Base-by-base conservation (phyloP, 306 rosid species). In the Sophora flavescens region DNA sequence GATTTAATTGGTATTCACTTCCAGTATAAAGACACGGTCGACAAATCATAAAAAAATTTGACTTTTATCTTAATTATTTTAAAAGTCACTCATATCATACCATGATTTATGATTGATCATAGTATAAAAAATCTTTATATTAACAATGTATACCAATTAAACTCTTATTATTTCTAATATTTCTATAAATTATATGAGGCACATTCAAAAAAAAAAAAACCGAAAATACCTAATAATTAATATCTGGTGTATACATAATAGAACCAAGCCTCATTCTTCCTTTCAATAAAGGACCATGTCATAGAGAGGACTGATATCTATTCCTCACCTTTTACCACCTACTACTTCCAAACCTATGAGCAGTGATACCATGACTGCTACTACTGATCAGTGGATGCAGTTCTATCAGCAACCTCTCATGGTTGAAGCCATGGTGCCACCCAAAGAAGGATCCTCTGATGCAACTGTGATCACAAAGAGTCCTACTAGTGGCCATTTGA, bases 361-460 rank as follows among this genome's bases (percentile, higher is more conserved):
- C 6, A 80, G 70, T 15, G 79, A 52, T 73, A 35, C 48, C 68
- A 47, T 64, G 78, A 73, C 63, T 28, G 44, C 87, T 26, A 79
- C 68, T 4, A 51, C 83, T 15, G 80, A 73, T 12, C 80, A 80
- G 38, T 84, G 91, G 91, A 53, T 74, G 84, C 85, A 83, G 14
- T 80, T 80, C 89, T 80, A 87, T 76, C 86, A 75, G n/a, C 82
- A 67, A 14, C 16, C 74, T 62, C 81, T 72, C 51, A 67, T 78
- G 73, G 75, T 81, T 59, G 44, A 6, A 22, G 53, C 28, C 52
- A 30, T 38, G 50, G 11, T 54, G 39, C 68, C 38, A 38, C 38
- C 63, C 11, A 58, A 32, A 12, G 77, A 77, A 10, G 66, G 22
- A 9, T 50, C 72, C 38, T 36, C 70, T 8, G 75, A 67, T 72